phyloP scores from a whole-genome alignment of 192 early-diverging fungal genomes.

The Umbelopsis ramanniana region DNA sequence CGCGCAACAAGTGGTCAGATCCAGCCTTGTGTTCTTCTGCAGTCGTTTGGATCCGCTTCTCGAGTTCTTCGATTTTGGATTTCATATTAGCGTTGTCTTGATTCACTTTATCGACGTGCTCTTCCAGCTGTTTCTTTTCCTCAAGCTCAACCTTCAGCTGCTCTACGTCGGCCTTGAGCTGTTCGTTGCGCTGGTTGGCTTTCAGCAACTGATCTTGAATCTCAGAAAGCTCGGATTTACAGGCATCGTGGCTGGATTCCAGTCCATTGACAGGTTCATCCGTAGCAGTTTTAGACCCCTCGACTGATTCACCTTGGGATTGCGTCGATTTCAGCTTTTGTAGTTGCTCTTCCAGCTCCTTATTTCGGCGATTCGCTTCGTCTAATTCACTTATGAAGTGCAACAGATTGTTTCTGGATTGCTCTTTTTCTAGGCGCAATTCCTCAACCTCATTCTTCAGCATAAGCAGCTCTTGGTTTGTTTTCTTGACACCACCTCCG shows the following conservation, averaged over 20 bases:
- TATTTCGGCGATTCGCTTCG: slow-evolving; percentile 25
- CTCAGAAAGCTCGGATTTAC: not conserved
- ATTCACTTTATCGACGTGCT: not conserved
- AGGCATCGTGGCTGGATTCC: not conserved
- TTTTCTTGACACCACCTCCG: slow-evolving; percentile 4
- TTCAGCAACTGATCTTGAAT: not conserved
- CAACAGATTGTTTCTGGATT: slow-evolving; percentile 34
- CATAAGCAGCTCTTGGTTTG: slow-evolving; percentile 8
- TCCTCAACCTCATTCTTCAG: slow-evolving; percentile 40
- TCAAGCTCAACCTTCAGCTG: not conserved
- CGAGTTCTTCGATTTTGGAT: slow-evolving; percentile 1
- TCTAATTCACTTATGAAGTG: slow-evolving; percentile 33
- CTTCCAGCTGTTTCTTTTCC: not conserved
- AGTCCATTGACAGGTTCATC: not conserved
- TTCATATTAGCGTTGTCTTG: not conserved
- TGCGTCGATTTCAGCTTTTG: not conserved
- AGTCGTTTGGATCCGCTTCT: not conserved
- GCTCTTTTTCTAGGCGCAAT: slow-evolving; percentile 37
- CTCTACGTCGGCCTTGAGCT: not conserved
- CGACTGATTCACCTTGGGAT: not conserved
- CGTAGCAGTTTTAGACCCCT: not conserved
- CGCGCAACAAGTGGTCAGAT: not conserved
- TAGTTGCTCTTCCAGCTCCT: not conserved
- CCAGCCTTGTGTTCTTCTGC: not conserved
- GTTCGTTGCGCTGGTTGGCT: not conserved